Percentiles rank a stretch among this genome's conserved stretches.
These are phyloP conservation scores for Epichloe bromicola DNA, from an alignment of 2,329 filamentous ascomycete species.

Conservation along the genomic window DNA sequence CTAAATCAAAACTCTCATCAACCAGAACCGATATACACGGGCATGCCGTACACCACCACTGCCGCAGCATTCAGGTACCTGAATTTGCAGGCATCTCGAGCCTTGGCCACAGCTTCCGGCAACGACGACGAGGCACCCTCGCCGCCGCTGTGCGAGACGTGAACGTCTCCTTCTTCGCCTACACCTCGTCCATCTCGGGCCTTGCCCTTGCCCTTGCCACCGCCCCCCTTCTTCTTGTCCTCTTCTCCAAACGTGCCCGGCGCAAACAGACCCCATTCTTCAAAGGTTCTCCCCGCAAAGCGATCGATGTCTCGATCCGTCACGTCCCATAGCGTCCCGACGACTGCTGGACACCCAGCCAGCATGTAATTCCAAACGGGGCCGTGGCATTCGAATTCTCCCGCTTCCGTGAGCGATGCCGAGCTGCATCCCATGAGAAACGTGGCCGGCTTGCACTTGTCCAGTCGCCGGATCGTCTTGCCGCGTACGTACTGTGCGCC, in stretches of 20 bases:
- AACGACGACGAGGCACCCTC: slow-evolving; percentile 33
- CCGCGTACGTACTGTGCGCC: slow-evolving; percentile 89
- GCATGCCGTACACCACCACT: slow-evolving; percentile 88
- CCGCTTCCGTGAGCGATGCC: slow-evolving; percentile 61
- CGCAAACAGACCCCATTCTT: slow-evolving; percentile 69
- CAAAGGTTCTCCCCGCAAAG: slow-evolving; percentile 65
- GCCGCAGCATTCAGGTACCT: slow-evolving; percentile 88
- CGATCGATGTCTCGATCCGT: slow-evolving; percentile 96
- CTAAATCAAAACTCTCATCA: slow-evolving; percentile 4
- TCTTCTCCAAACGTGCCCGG: slow-evolving; percentile 30
- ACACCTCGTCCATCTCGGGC: neutral
- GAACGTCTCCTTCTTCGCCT: slow-evolving; percentile 2
- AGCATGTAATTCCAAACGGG: slow-evolving; percentile 87
- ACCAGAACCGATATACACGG: slow-evolving; percentile 56
- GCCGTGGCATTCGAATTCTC: slow-evolving; percentile 82
- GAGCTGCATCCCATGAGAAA: slow-evolving; percentile 94
- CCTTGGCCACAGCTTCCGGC: slow-evolving; percentile 68
- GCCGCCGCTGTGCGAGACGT: neutral
- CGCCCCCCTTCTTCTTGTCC: slow-evolving; percentile 14
- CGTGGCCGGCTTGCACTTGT: slow-evolving; percentile 60
- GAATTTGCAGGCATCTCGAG: slow-evolving; percentile 69
- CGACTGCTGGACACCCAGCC: slow-evolving; percentile 71
- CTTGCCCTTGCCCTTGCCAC: neutral
- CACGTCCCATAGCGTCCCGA: slow-evolving; percentile 94
- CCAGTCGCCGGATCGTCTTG: slow-evolving; percentile 66